A percentile compares a stretch with the other conserved stretches of the same genome.
Evolutionary conservation across 306 rosid species (phyloP).

Genomic region (Prunus padus): DNA sequence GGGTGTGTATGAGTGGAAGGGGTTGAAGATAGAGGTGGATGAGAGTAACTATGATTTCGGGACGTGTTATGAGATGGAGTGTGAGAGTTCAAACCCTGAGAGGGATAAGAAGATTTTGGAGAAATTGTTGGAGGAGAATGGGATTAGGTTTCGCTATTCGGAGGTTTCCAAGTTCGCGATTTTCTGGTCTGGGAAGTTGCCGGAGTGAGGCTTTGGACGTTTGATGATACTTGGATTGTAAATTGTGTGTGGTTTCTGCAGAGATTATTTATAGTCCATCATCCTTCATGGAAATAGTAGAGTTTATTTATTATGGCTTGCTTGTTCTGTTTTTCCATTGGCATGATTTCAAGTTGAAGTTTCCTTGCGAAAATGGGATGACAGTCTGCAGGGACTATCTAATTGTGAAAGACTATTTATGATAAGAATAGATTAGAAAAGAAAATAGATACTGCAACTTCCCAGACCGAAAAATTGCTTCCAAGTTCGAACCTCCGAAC

Average conservation of each 20-base stretch:
- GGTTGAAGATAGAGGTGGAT: constrained; percentile 55
- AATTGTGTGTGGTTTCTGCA: not conserved
- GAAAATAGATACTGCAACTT: not conserved
- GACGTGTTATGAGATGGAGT: constrained; percentile 56
- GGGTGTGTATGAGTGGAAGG: constrained; percentile 47
- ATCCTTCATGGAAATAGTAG: too few species aligned
- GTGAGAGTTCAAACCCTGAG: constrained; percentile 51
- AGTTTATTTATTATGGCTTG: too few species aligned
- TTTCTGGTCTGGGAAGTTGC: constrained; percentile 47
- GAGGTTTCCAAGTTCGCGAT: constrained; percentile 40
- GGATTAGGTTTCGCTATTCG: constrained; percentile 44
- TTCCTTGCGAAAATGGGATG: not conserved
- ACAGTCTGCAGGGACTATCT: not conserved
- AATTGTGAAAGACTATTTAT: not conserved
- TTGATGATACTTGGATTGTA: not conserved
- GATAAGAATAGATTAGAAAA: not conserved
- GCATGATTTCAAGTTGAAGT: not conserved
- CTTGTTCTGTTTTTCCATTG: not conserved
- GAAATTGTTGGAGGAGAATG: constrained; percentile 36
- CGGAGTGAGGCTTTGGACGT: constrained; percentile 14
- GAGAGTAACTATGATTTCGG: constrained; percentile 61
- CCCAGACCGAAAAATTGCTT: too few species aligned
- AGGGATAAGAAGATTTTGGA: constrained; percentile 40
- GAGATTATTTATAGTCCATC: too few species aligned
- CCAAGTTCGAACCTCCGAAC: too few species aligned